Evolutionary conservation across 2,329 filamentous ascomycete genomes (phyloP).

Genomic region (Monosporascus sp.): DNA sequence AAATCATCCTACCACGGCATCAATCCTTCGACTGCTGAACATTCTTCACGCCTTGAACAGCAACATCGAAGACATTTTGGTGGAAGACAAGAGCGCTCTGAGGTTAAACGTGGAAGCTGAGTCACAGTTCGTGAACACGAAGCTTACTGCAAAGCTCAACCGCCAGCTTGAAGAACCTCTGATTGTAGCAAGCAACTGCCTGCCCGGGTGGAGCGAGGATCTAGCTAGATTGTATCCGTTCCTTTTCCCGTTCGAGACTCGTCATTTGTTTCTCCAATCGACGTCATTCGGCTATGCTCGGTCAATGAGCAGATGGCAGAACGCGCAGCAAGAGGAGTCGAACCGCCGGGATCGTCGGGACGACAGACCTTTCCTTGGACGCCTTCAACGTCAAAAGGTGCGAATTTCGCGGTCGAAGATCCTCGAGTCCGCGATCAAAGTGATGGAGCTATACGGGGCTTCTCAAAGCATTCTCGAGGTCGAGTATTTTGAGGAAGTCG

Average conservation of each 20-base stretch:
- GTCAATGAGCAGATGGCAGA: slow-evolving; percentile 98
- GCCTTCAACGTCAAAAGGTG: slow-evolving; percentile 95
- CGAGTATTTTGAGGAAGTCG: slow-evolving; percentile 98
- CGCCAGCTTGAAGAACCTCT: slow-evolving; percentile 93
- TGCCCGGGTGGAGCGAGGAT: slow-evolving; percentile 95
- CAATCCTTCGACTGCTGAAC: slow-evolving; percentile 81
- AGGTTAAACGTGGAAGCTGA: slow-evolving; percentile 75
- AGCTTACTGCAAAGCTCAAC: slow-evolving; percentile 95
- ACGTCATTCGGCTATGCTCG: slow-evolving; percentile 97
- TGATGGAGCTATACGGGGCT: slow-evolving; percentile 98
- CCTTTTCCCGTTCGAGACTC: slow-evolving; percentile 95
- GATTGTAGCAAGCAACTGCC: slow-evolving; percentile 93
- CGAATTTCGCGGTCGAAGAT: slow-evolving; percentile 93
- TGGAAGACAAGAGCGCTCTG: slow-evolving; percentile 66
- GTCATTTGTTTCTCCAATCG: slow-evolving; percentile 93
- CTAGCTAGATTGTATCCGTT: slow-evolving; percentile 91
- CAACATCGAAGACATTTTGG: slow-evolving; percentile 85
- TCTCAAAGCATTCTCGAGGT: slow-evolving; percentile 94
- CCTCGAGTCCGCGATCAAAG: slow-evolving; percentile 91
- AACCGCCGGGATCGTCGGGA: slow-evolving; percentile 78
- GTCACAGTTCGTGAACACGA: slow-evolving; percentile 96
- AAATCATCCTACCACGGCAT: slow-evolving; percentile 78
- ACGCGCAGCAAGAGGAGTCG: slow-evolving; percentile 76
- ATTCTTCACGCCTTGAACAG: slow-evolving; percentile 90
- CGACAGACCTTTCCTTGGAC: slow-evolving; percentile 83